These are phyloP conservation scores for Guadua angustifolia DNA, from an alignment of 176 grass and related monocot genomes.

Conservation along the genomic window DNA sequence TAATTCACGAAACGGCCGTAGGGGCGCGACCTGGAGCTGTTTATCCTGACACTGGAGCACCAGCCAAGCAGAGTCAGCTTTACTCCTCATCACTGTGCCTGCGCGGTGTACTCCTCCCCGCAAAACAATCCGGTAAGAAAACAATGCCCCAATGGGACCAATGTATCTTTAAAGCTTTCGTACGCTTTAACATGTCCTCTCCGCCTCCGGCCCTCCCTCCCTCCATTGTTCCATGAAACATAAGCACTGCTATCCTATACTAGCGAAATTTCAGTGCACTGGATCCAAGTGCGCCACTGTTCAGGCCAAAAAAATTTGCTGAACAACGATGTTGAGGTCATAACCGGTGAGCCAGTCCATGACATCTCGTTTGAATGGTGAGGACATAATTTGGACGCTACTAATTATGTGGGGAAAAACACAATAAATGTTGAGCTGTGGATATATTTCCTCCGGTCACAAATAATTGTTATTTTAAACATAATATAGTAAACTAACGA, in stretches of 20 bases:
- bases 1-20: conserved; percentile 63
- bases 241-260: not conserved
- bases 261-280: not conserved
- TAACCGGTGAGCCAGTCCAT: conserved; percentile 9
- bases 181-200: conserved; percentile 31
- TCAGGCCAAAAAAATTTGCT: not conserved
- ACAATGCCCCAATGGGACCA: conserved; percentile 7
- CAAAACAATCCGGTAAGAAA: conserved; percentile 27
- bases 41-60: conserved; percentile 43
- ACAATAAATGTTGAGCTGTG: conserved; percentile 46
- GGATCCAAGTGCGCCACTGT: not conserved
- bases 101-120: conserved; percentile 9
- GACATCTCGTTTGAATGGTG: not conserved
- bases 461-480: no score
- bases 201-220: not conserved
- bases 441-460: not conserved
- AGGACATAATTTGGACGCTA: not conserved
- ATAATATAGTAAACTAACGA: no score
- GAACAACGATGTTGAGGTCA: not conserved
- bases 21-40: conserved; percentile 38
- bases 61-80: conserved; percentile 54
- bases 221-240: conserved; percentile 25
- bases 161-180: conserved; percentile 20
- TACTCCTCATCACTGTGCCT: conserved; percentile 39
- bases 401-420: not conserved